phyloP scores from a whole-genome alignment of 495 filamentous ascomycete genomes.

The Neurospora tetraspora region DNA sequence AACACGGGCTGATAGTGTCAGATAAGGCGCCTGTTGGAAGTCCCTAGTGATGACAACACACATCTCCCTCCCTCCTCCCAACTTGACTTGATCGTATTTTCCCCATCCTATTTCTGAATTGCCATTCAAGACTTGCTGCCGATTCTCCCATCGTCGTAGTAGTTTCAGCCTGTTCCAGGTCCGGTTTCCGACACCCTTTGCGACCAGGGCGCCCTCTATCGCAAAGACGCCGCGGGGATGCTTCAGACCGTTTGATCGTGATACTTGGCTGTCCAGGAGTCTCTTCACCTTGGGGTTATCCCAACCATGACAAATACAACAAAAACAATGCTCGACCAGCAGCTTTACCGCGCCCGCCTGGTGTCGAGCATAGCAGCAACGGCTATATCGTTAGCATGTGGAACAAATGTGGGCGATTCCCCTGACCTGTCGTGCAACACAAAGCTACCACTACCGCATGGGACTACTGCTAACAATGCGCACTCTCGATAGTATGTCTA shows the following conservation, averaged over 20 bases:
- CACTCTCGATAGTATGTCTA: constrained; percentile 71
- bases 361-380: constrained; percentile 80
- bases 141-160: not conserved
- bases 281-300: not conserved
- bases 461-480: constrained; percentile 2
- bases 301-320: not conserved
- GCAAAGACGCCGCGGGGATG: not conserved
- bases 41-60: not conserved
- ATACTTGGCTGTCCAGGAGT: not conserved
- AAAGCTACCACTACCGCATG: not conserved
- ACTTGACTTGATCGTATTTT: not conserved
- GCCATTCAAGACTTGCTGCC: not conserved
- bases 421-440: not conserved
- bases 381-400: constrained; percentile 76
- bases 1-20: not conserved
- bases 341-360: constrained; percentile 47
- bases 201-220: not conserved
- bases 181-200: not conserved
- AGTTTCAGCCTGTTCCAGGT: not conserved
- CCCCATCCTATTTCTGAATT: not conserved
- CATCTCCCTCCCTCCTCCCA: not conserved
- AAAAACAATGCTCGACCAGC: constrained; percentile 20
- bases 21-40: not conserved
- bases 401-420: constrained; percentile 62
- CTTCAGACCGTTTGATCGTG: not conserved